phyloP scores from a whole-genome alignment of 371 early-diverging fungal species.

The Mucor irregularis region DNA sequence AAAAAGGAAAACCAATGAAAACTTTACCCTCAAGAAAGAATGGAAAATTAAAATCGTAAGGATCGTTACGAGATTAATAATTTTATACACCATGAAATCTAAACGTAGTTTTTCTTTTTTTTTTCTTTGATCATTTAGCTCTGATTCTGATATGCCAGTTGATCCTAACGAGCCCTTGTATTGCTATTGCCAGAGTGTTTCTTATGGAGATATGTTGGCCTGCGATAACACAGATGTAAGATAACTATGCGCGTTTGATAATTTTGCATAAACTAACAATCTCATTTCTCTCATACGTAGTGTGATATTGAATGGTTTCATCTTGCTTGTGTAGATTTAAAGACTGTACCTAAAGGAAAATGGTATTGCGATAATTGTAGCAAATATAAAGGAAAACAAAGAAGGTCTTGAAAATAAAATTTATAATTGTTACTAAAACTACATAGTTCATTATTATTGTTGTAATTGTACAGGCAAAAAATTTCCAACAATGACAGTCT shows the following conservation, averaged over 20 bases:
- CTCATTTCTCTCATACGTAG: conserved; percentile 28
- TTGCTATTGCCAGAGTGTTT: conserved; percentile 94
- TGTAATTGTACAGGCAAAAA: conserved; percentile 70
- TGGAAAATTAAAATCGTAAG: conserved; percentile 19
- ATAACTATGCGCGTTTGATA: too few species aligned
- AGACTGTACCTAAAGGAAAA: conserved; percentile 82
- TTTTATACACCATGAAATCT: too few species aligned
- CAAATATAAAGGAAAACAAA: conserved; percentile 21
- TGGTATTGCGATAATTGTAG: conserved; percentile 90
- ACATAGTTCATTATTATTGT: conserved; percentile 7
- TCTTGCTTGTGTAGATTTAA: conserved; percentile 88
- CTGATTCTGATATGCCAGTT: conserved; percentile 69
- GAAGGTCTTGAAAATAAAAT: conserved; percentile 7
- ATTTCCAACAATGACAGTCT: conserved; percentile 82
- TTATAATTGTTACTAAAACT: neutral
- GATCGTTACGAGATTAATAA: neutral
- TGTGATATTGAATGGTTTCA: conserved; percentile 97
- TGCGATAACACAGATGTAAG: conserved; percentile 92
- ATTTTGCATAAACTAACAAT: neutral
- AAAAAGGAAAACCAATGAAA: conserved; percentile 18
- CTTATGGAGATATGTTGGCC: conserved; percentile 97
- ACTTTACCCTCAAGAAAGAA: conserved; percentile 19
- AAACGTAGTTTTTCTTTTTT: neutral
- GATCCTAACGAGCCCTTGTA: conserved; percentile 96
- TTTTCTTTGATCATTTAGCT: too few species aligned